Evolutionary conservation across 2,329 filamentous ascomycete species (phyloP).

Genomic region (Hypoxylon sp.): DNA sequence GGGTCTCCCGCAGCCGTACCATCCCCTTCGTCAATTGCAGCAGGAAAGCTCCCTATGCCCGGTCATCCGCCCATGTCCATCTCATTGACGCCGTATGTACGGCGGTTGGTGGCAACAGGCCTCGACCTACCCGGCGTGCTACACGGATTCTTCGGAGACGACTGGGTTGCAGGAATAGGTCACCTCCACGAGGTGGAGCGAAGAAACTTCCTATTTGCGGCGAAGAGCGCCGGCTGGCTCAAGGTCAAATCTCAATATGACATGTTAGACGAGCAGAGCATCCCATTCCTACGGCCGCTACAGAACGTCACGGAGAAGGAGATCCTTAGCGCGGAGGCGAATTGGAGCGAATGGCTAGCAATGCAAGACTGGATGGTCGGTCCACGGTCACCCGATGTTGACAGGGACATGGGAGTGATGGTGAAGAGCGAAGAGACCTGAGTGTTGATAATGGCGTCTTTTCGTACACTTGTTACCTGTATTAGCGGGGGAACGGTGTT

Average conservation of each 20-base stretch:
- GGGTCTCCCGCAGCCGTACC: slow-evolving; percentile 49
- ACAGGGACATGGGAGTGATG: slow-evolving; percentile 41
- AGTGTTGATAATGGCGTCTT: slow-evolving; percentile 12
- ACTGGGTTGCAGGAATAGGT: slow-evolving; percentile 83
- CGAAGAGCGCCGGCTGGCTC: slow-evolving; percentile 91
- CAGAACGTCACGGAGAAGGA: slow-evolving; percentile 79
- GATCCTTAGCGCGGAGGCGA: slow-evolving; percentile 81
- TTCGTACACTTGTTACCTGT: slow-evolving; percentile 8
- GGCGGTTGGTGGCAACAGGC: slow-evolving; percentile 88
- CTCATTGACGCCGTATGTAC: slow-evolving; percentile 86
- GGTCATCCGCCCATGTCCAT: slow-evolving; percentile 54
- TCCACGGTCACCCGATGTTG: slow-evolving; percentile 69
- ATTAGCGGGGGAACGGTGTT: not conserved
- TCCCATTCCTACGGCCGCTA: slow-evolving; percentile 89
- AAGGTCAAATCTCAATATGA: slow-evolving; percentile 92
- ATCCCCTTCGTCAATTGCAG: slow-evolving; percentile 39
- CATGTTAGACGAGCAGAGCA: slow-evolving; percentile 80
- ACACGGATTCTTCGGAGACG: slow-evolving; percentile 96
- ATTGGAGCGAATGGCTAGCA: slow-evolving; percentile 93
- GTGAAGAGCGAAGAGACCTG: slow-evolving; percentile 47
- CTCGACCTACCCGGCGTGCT: slow-evolving; percentile 89
- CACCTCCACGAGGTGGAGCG: slow-evolving; percentile 88
- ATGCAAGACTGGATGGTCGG: slow-evolving; percentile 99
- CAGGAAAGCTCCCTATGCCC: slow-evolving; percentile 43
- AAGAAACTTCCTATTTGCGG: slow-evolving; percentile 92